Base-by-base conservation (phyloP, 2,329 filamentous ascomycete species). In the Ceratocystis albifundus region DNA sequence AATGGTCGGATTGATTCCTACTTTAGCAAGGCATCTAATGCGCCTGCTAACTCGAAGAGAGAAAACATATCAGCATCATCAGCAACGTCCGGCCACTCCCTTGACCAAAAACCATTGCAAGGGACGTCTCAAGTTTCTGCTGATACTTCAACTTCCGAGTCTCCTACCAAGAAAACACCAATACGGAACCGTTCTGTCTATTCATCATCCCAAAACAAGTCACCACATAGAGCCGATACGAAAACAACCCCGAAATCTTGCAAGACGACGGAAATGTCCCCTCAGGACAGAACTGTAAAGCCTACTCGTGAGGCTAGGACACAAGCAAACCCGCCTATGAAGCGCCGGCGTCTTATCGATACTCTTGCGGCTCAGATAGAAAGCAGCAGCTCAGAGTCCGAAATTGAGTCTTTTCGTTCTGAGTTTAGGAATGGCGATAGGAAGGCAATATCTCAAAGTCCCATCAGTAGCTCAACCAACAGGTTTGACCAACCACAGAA, bases 301-400 rank as follows among this genome's bases (percentile, higher is more conserved):
- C 3, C 61, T 28, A 30, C 17, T 8, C 48, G 8, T 28, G 12
- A 32, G 20, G 17, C 48, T 48, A 48, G 44, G 7, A 15, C 55
- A 25, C 50, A 55, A 22, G 25, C 48, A 30, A 66, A 62, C 22
- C 53, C 57, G 12, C 62, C 62, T 30, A 55, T 53, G 62, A 67
- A 65, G 46, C 65, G 69, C 66, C 20, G 75, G 30, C 67, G 78
- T 22, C 69, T 80, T 50, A 80, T 80, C 41, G 78, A 80, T 70
- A 71, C 76, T 0, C 70, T 80, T 22, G 74, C 73, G 5, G 76
- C 75, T 0, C 78, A 79, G 69, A 74, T 72, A 44, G 73, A 74
- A 15, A 73, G 75, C 2, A 73, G 75, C 2, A 74, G 73, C 28
- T 74, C 65, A 66, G 72, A 64, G 15, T 68, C 67, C 8, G 55